Conservation (phyloP, 139 green algal species). For the Axilococcus clingmanii region DNA sequence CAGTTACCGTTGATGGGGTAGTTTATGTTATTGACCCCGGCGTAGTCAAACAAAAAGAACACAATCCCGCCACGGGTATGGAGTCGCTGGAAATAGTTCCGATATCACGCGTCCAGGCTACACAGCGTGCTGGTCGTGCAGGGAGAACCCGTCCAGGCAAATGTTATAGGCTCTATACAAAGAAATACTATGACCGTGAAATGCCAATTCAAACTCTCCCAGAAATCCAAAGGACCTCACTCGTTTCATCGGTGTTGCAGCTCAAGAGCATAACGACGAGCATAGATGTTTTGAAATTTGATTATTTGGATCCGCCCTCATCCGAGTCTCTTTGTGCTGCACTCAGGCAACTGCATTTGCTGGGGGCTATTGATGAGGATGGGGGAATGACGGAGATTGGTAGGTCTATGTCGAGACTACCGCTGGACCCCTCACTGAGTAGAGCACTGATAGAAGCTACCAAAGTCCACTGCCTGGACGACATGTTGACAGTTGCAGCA, state of each 20-base stretch:
- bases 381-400: slow-evolving; percentile 57
- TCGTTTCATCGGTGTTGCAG: slow-evolving; percentile 76
- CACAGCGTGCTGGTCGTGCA: slow-evolving; percentile 78
- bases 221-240: slow-evolving; percentile 87
- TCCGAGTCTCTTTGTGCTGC: slow-evolving; percentile 53
- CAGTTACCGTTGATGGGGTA: slow-evolving; percentile 79
- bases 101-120: slow-evolving; percentile 64
- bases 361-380: slow-evolving; percentile 77
- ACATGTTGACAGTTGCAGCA: slow-evolving; percentile 61
- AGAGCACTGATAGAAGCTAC: slow-evolving; percentile 66
- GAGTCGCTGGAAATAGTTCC: slow-evolving; percentile 73
- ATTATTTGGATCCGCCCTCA: slow-evolving; percentile 84
- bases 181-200: slow-evolving; percentile 60
- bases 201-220: slow-evolving; percentile 68
- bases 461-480: slow-evolving; percentile 55
- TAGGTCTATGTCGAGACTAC: slow-evolving; percentile 51
- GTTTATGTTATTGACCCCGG: slow-evolving; percentile 86
- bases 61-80: slow-evolving; percentile 77
- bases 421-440: slow-evolving; percentile 73
- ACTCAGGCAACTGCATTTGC: slow-evolving; percentile 79
- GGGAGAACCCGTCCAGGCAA: slow-evolving; percentile 75
- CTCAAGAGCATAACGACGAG: slow-evolving; percentile 78
- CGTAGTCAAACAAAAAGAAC: slow-evolving; percentile 87
- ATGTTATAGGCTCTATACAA: slow-evolving; percentile 93
- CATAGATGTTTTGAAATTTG: slow-evolving; percentile 86